Percentiles rank a stretch among this genome's conserved stretches.
Conservation (phyloP, 2,329 filamentous ascomycete genomes). For the Colletotrichum eleusines region DNA sequence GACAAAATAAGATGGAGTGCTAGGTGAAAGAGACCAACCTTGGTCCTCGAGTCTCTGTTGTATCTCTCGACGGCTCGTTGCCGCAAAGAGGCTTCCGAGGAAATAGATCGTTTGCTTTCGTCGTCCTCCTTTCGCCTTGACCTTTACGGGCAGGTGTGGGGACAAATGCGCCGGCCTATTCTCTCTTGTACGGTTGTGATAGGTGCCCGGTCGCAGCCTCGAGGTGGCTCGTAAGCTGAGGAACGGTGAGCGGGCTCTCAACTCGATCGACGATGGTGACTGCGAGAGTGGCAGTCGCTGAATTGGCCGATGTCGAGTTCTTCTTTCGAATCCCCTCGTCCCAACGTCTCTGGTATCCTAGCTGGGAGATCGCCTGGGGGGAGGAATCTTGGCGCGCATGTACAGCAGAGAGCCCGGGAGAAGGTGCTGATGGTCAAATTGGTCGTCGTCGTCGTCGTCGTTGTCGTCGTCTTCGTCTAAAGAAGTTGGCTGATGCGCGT, state of each 20-base stretch:
- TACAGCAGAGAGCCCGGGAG: constrained; percentile 49
- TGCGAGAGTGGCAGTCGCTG: neutral
- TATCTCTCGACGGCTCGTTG: neutral
- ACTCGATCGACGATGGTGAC: neutral
- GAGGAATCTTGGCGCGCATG: constrained; percentile 54
- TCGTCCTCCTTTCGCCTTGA: neutral
- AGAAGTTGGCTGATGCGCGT: constrained; percentile 48
- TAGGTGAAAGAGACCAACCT: constrained; percentile 15
- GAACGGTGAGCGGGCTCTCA: constrained; percentile 1
- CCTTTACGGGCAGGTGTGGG: neutral
- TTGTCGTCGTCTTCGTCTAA: too few species aligned
- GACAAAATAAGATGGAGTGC: neutral
- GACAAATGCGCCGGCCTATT: neutral
- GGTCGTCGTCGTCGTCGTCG: too few species aligned
- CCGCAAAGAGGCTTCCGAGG: neutral
- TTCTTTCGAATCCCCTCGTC: constrained; percentile 44
- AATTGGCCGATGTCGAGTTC: neutral
- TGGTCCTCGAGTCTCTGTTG: neutral
- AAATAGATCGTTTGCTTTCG: neutral
- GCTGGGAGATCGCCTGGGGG: constrained; percentile 45
- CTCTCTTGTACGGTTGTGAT: neutral
- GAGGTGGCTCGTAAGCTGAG: neutral
- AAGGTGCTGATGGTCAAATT: constrained; percentile 47
- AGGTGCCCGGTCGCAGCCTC: neutral
- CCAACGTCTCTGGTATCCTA: constrained; percentile 43